Evolutionary conservation across 805 yeast genomes (phyloP).

Genomic region (Candida morakotiae): DNA sequence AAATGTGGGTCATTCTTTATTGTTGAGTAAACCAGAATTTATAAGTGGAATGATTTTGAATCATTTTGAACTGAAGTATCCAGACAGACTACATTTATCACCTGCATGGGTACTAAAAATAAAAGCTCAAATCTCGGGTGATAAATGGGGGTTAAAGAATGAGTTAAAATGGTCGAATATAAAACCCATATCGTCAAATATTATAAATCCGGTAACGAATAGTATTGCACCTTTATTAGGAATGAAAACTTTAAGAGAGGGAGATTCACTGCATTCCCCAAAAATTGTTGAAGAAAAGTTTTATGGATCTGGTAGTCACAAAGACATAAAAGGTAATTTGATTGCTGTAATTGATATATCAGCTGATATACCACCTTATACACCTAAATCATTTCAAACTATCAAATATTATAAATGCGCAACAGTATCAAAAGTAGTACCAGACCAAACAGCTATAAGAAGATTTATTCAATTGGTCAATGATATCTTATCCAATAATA

Average conservation of each 20-base stretch:
- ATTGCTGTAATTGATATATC: conserved; percentile 67
- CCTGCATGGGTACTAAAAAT: conserved; percentile 69
- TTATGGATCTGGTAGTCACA: conserved; percentile 16
- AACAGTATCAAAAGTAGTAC: conserved; percentile 74
- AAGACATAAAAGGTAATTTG: conserved; percentile 29
- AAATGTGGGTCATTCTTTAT: conserved; percentile 61
- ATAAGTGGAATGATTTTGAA: conserved; percentile 58
- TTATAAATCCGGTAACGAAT: conserved; percentile 26
- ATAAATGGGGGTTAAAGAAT: conserved; percentile 77
- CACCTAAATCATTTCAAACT: conserved; percentile 49
- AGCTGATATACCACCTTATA: conserved; percentile 66
- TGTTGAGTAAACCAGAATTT: conserved; percentile 61
- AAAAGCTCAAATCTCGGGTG: conserved; percentile 59
- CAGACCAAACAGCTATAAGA: conserved; percentile 56
- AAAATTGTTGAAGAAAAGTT: conserved; percentile 43
- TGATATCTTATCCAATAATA: conserved; percentile 29
- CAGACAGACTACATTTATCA: conserved; percentile 49
- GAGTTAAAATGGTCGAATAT: conserved; percentile 66
- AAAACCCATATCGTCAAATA: conserved; percentile 45
- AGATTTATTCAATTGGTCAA: conserved; percentile 53
- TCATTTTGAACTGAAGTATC: conserved; percentile 48
- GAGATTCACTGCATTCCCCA: conserved; percentile 61
- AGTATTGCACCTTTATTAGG: conserved; percentile 52
- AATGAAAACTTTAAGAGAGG: conserved; percentile 71
- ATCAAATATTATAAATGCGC: conserved; percentile 68